Evolutionary conservation across 805 yeast genomes (phyloP).

Genomic region (Kodamaea laetipori): DNA sequence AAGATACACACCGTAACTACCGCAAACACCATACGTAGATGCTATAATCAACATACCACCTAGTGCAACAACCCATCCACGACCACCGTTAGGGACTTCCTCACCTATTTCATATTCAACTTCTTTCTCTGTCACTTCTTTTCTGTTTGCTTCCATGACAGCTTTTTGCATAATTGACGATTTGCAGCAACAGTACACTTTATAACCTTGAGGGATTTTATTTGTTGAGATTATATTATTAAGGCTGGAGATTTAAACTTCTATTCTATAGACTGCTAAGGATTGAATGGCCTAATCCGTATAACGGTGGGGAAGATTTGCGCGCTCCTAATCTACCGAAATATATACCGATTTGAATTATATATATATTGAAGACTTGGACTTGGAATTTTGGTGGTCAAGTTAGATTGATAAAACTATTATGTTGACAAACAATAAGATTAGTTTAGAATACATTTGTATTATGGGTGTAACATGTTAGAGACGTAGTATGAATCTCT

Average conservation of each 20-base stretch:
- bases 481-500: too few species aligned
- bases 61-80: slow-evolving; percentile 54
- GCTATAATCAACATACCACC: slow-evolving; percentile 48
- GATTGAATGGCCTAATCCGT: background rate
- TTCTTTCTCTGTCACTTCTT: background rate
- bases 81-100: slow-evolving; percentile 47
- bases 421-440: background rate
- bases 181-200: slow-evolving; percentile 1
- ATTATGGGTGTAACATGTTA: too few species aligned
- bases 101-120: background rate
- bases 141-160: slow-evolving; percentile 3
- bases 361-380: background rate
- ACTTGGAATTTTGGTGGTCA: background rate
- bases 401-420: background rate
- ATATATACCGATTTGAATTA: slow-evolving; percentile 1
- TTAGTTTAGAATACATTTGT: background rate
- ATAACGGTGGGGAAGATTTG: background rate
- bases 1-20: slow-evolving; percentile 60
- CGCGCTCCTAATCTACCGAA: slow-evolving; percentile 2
- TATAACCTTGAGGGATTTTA: background rate
- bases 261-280: background rate
- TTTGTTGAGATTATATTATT: background rate
- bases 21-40: slow-evolving; percentile 60
- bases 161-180: background rate
- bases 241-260: background rate